Conservation (phyloP, 2,329 filamentous ascomycete genomes). For the Neopestalotiopsis sp. region DNA sequence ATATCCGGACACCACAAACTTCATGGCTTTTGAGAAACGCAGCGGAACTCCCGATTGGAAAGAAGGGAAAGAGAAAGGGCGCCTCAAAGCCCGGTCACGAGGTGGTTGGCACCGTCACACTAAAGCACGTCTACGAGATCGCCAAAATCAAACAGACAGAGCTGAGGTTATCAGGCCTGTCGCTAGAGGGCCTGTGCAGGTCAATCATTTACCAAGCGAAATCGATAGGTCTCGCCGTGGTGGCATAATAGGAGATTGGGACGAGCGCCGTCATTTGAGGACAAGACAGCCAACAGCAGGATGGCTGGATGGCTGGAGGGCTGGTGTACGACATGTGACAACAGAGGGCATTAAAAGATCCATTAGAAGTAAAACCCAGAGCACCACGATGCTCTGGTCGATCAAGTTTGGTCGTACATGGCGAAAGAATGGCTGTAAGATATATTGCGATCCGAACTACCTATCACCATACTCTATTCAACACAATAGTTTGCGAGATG, state of each 20-base stretch:
- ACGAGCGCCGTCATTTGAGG: neutral
- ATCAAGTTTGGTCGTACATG: neutral
- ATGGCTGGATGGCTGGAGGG: neutral
- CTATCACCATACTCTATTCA: neutral
- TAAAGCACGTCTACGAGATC: slow-evolving; percentile 98
- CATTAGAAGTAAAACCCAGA: neutral
- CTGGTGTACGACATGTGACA: slow-evolving; percentile 10
- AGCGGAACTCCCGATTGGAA: slow-evolving; percentile 73
- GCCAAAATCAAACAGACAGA: slow-evolving; percentile 93
- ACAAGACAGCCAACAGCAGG: neutral
- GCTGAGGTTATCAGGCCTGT: slow-evolving; percentile 73
- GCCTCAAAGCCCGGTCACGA: slow-evolving; percentile 78
- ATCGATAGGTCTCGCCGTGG: slow-evolving; percentile 75
- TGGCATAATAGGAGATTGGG: slow-evolving; percentile 53
- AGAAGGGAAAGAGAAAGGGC: slow-evolving; percentile 80
- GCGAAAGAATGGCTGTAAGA: neutral
- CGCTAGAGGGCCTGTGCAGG: slow-evolving; percentile 74
- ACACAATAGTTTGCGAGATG: neutral
- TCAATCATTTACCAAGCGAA: slow-evolving; percentile 77
- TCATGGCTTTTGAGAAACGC: slow-evolving; percentile 88
- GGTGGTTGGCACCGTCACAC: slow-evolving; percentile 79
- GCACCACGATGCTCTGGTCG: neutral
- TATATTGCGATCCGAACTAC: neutral
- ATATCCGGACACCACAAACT: slow-evolving; percentile 92
- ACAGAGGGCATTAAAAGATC: neutral